Conservation (phyloP, 1,139 yeast species). For the Saccharomyces hybrid region DNA sequence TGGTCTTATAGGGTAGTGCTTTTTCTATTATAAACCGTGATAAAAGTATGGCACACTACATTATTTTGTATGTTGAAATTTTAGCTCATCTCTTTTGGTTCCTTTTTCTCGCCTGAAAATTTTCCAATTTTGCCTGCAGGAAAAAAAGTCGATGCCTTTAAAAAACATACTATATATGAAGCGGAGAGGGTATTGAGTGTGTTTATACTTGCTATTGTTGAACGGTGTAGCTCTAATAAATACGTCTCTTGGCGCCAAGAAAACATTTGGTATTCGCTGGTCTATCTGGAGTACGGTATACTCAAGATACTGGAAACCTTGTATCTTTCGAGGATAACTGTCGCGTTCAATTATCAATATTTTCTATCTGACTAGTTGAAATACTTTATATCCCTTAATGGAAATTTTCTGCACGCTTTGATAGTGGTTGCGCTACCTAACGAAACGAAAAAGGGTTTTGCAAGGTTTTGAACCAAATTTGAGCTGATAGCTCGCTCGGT, state of each 20-base stretch:
- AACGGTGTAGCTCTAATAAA: too few species aligned
- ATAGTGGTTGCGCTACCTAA: too few species aligned
- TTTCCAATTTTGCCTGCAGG: neutral
- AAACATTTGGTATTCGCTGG: too few species aligned
- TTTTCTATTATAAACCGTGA: neutral
- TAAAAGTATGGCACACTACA: neutral
- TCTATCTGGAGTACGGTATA: too few species aligned
- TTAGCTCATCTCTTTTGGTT: neutral
- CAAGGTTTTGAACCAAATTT: too few species aligned
- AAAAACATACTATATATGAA: neutral
- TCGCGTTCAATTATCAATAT: neutral
- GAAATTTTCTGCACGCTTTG: neutral
- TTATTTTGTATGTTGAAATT: neutral
- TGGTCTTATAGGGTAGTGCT: neutral
- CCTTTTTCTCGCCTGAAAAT: neutral
- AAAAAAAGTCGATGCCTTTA: neutral
- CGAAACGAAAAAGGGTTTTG: too few species aligned
- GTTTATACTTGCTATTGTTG: too few species aligned
- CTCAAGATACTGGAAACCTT: neutral
- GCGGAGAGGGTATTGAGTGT: neutral
- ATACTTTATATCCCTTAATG: neutral
- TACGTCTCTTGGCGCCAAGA: too few species aligned
- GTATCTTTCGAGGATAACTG: neutral
- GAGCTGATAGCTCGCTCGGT: too few species aligned
- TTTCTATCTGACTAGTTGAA: neutral